These are phyloP conservation scores for Microcyclospora tardicrescens DNA, from an alignment of 2,329 filamentous ascomycete species.

Conservation along the genomic window DNA sequence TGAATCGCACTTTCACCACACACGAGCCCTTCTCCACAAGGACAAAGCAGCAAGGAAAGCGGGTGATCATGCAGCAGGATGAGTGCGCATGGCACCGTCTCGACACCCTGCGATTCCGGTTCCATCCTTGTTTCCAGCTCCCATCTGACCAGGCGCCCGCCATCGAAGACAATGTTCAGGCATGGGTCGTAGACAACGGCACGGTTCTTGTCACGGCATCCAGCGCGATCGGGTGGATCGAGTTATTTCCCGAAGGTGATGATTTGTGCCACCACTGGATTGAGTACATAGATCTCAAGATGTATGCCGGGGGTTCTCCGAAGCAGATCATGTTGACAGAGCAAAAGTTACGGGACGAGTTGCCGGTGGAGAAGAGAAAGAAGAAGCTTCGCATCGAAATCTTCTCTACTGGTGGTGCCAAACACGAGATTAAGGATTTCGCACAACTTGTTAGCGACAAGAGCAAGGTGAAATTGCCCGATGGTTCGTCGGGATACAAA, in stretches of 20 bases:
- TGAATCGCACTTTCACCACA: slow-evolving; percentile 72
- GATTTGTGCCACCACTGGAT: slow-evolving; percentile 68
- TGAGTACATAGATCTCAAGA: slow-evolving; percentile 56
- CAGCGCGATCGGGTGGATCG: slow-evolving; percentile 73
- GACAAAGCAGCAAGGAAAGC: slow-evolving; percentile 66
- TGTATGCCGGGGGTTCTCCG: slow-evolving; percentile 46
- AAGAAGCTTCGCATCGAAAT: slow-evolving; percentile 56
- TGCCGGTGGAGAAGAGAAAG: slow-evolving; percentile 63
- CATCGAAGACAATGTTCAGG: slow-evolving; percentile 64
- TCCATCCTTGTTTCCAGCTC: slow-evolving; percentile 78
- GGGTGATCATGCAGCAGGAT: slow-evolving; percentile 59
- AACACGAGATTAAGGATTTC: slow-evolving; percentile 66
- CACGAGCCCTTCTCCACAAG: slow-evolving; percentile 78
- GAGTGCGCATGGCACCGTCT: slow-evolving; percentile 88
- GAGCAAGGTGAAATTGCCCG: slow-evolving; percentile 60
- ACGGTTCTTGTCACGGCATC: slow-evolving; percentile 65
- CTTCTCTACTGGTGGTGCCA: slow-evolving; percentile 63
- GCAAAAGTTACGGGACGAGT: slow-evolving; percentile 53
- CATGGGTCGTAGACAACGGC: slow-evolving; percentile 69
- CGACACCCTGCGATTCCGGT: slow-evolving; percentile 76
- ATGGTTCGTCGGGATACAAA: slow-evolving; percentile 60
- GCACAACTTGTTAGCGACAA: slow-evolving; percentile 55
- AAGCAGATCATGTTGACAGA: slow-evolving; percentile 66
- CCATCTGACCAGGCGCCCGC: slow-evolving; percentile 54
- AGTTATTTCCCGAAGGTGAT: slow-evolving; percentile 70